Evolutionary conservation across 768 basidiomycete genomes (phyloP).

Genomic region (Peribolospora kevripleyi): DNA sequence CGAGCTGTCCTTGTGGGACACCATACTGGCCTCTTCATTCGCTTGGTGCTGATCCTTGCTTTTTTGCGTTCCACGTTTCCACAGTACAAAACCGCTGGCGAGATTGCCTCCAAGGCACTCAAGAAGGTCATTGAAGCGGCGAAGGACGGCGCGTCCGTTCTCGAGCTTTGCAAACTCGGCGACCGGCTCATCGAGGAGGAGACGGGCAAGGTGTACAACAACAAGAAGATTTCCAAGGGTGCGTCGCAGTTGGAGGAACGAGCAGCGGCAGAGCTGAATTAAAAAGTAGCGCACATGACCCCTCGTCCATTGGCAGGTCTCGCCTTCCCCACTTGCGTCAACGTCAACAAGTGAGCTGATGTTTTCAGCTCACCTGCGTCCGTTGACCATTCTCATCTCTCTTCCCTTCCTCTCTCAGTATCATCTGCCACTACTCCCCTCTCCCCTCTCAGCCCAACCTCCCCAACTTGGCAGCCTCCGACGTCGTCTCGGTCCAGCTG

Average conservation of each 20-base stretch:
- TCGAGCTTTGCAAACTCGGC: conserved; percentile 77
- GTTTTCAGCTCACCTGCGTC: not conserved
- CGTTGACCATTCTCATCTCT: not conserved
- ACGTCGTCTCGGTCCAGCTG: conserved; percentile 86
- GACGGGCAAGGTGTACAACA: conserved; percentile 68
- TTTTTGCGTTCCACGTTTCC: too few relatives aligned
- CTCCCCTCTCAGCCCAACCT: conserved; percentile 40
- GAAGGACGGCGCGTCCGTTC: conserved; percentile 46
- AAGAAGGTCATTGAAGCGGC: conserved; percentile 1
- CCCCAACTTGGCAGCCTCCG: conserved; percentile 32
- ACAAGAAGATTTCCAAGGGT: conserved; percentile 29
- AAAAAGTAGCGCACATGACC: not conserved
- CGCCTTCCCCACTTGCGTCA: conserved; percentile 81
- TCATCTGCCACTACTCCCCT: conserved; percentile 90
- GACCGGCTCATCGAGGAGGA: conserved; percentile 76
- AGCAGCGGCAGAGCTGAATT: too few relatives aligned
- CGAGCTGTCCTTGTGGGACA: too few relatives aligned
- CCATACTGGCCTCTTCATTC: too few relatives aligned
- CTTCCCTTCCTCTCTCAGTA: conserved; percentile 24
- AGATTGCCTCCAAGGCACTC: not conserved
- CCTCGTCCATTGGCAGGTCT: conserved; percentile 34
- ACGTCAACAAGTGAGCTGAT: conserved; percentile 36
- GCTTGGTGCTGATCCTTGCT: too few relatives aligned
- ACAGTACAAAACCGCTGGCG: not conserved
- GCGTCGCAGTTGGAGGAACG: not conserved